These are phyloP conservation scores for Sabuloglossum arenarium DNA, from an alignment of 495 filamentous ascomycete species.

Conservation along the genomic window DNA sequence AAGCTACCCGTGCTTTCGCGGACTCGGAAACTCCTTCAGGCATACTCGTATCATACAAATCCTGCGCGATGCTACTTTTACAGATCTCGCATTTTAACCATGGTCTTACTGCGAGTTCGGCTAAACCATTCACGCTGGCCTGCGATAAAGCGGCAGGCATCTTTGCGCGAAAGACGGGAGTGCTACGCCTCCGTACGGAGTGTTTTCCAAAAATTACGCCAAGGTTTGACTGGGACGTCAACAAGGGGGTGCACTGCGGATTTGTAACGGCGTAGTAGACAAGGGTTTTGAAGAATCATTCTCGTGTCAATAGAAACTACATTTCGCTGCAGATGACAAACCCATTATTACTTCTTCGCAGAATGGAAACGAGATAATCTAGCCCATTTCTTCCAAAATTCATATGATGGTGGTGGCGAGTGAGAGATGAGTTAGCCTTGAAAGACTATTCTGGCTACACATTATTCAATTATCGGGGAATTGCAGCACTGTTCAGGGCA, in stretches of 20 bases:
- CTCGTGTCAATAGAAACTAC: not conserved
- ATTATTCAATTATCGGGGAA: not conserved
- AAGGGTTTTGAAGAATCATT: not conserved
- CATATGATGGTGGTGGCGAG: not conserved
- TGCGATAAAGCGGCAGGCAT: not conserved
- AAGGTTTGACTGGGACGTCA: not conserved
- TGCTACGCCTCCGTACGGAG: not conserved
- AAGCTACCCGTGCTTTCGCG: too few species aligned
- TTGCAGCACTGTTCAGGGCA: not conserved
- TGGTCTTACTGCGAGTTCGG: not conserved
- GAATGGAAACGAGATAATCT: not conserved
- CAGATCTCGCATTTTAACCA: not conserved
- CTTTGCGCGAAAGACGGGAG: not conserved
- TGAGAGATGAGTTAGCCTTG: not conserved
- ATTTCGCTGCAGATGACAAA: not conserved
- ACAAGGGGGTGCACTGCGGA: too few species aligned
- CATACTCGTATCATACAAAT: too few species aligned
- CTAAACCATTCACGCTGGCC: not conserved
- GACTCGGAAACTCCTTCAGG: too few species aligned
- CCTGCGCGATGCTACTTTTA: too few species aligned
- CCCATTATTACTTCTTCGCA: not conserved
- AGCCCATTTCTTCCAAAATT: not conserved
- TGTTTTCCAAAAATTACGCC: not conserved
- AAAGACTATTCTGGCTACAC: not conserved
- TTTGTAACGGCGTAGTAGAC: too few species aligned